These are phyloP conservation scores for Fusarium redolens DNA, from an alignment of 2,329 filamentous ascomycete genomes.

Conservation along the genomic window DNA sequence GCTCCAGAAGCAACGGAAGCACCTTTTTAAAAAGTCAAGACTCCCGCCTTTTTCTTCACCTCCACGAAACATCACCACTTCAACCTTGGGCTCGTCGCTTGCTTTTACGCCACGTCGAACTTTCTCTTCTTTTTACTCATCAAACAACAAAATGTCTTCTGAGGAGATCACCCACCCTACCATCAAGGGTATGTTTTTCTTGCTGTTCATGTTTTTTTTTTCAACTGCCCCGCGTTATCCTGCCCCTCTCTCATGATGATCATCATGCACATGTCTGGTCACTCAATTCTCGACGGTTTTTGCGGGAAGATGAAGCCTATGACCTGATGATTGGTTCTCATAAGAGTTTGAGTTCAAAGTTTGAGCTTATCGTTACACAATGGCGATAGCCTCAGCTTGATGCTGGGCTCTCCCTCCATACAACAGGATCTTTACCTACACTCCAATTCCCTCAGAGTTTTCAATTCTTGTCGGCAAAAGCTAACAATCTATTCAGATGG, in stretches of 20 bases:
- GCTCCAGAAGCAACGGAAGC: background rate
- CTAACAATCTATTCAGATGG: conserved; percentile 74
- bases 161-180: conserved; percentile 79
- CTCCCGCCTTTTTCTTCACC: conserved; percentile 37
- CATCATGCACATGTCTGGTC: conserved; percentile 1
- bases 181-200: conserved; percentile 71
- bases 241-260: conserved; percentile 46
- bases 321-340: background rate
- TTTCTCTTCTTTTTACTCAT: conserved; percentile 15
- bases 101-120: conserved; percentile 2
- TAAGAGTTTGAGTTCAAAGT: background rate
- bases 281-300: background rate
- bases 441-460: conserved; percentile 8
- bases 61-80: conserved; percentile 26
- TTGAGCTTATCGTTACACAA: background rate
- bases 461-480: background rate
- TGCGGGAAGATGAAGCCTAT: background rate
- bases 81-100: conserved; percentile 32
- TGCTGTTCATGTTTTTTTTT: conserved; percentile 1
- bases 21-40: conserved; percentile 36
- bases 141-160: conserved; percentile 62
- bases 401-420: background rate
- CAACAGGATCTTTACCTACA: background rate
- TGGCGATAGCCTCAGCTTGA: background rate
- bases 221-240: conserved; percentile 28